Base-by-base conservation (phyloP, 2,329 filamentous ascomycete genomes). In the Myriangium duriaei region DNA sequence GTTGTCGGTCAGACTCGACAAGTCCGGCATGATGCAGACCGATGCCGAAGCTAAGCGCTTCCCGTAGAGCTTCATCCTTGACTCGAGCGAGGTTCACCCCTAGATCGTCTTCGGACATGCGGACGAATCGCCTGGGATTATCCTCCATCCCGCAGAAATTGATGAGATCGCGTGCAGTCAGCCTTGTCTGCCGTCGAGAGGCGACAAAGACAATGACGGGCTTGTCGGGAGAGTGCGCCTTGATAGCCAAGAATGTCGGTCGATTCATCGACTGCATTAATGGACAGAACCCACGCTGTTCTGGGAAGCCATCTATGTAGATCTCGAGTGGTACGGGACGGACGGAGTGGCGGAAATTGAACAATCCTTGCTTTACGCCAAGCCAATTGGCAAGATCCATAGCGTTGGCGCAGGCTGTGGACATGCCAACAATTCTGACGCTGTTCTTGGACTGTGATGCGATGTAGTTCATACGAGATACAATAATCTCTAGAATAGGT, bases 241-340 rank as follows among this genome's bases (percentile, higher is more conserved):
- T 95, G 59, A 98, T 91, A 0, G 91, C 91, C 19, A 96, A 65
- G 61, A 96, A 98, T 0, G 91, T 95, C 2, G 91, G 91, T 5
- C 91, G 74, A 54, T 98, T 98, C 91, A 98, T 98, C 0, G 86
- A 93, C 61, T 96, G 88, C 91, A 98, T 98, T 47, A 98, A 62
- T 1, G 91, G 86, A 51, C 88, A 96, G 64, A 98, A 98, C 0
- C 91, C 91, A 42, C 88, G 75, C 48, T 91, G 81, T 53, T 96
- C 85, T 0, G 91, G 87, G 55, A 98, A 98, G 0, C 91, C 92
- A 56, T 98, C 91, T 48, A 98, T 98, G 59, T 84, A 98, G 30
- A 95, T 83, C 57, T 98, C 88, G 28, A 98, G 62, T 0, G 92
- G 91, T 7, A 98, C 92, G 2, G 92, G 91, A 15, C 91, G 84